Evolutionary conservation across 2,329 filamentous ascomycete genomes (phyloP), one percentile per base, ranked within the genome.

Genomic region (Pseudocercospora crystallina): DNA sequence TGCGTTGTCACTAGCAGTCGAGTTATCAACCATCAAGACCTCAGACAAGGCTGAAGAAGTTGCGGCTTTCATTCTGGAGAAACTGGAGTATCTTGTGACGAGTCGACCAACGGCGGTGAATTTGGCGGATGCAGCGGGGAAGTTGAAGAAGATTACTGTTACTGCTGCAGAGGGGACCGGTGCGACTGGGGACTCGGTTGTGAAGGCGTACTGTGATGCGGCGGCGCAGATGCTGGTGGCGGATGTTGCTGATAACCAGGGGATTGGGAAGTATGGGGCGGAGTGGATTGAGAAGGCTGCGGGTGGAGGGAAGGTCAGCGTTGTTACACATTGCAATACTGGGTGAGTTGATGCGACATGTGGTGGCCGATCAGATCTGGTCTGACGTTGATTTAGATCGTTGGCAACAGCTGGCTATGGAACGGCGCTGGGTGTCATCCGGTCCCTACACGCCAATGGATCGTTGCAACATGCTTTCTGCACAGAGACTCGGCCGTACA

Each of bases 401-500:
- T 84, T 99, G 31, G 94, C 94, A 20, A 99, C 94, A 1, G 95
- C 94, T 12, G 94, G 94, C n/a, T 95, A 97, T 67, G 94, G 94
- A 44, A 99, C 94, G 9, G 94, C 94, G 0, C 78, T 99, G 2
- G 94, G 94, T 15, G 94, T 99, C 43, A 90, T 99, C 61, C 88
- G 94, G 50, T 89, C 88, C 4, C 78, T 99, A 5, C 82, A 89
- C 64, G 73, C 81, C 10, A 78, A 78, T 49, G 76, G 79, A 5
- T 76, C 82, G 5, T 79, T 99, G 17, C 79, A 84, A 56, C 91
- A 90, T 65, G 92, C 90, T 34, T 99, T 90, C 76, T 99, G 92
- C 76, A 96, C 92, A 42, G 94, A 99, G 74, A 99, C 94, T 2
- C 82, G 94, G 31, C 94, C 94, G 0, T 99, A 99, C 73, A 99